Percentiles rank a stretch among this genome's conserved stretches.
These are phyloP conservation scores for Coriolopsis trogii DNA, from an alignment of 1,284 basidiomycete genomes.

Conservation along the genomic window DNA sequence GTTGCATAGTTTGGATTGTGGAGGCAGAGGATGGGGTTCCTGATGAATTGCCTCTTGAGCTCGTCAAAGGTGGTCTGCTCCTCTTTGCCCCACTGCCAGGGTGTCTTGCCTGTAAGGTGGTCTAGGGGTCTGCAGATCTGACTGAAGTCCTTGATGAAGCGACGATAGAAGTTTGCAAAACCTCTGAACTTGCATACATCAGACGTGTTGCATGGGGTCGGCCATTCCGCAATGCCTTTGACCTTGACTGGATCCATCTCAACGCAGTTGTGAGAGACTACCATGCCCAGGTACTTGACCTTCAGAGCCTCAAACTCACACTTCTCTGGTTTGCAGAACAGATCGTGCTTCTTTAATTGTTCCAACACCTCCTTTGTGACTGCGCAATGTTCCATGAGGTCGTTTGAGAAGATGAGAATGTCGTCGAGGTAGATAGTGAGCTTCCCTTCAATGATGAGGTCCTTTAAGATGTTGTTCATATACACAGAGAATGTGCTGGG, in stretches of 20 bases:
- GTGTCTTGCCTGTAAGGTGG: constrained; percentile 21
- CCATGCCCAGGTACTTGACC: constrained; percentile 18
- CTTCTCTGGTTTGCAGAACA: constrained; percentile 28
- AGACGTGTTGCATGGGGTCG: constrained; percentile 14
- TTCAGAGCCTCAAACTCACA: constrained; percentile 33
- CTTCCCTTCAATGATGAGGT: constrained; percentile 18
- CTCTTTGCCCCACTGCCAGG: constrained; percentile 5
- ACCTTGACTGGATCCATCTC: background rate
- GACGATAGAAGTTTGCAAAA: constrained; percentile 38
- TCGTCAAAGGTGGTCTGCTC: background rate
- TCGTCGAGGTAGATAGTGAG: constrained; percentile 31
- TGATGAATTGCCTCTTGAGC: too few species aligned
- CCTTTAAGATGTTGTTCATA: constrained; percentile 28
- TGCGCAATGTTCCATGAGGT: constrained; percentile 10
- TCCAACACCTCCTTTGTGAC: constrained; percentile 34
- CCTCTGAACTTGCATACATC: constrained; percentile 28
- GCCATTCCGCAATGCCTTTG: background rate
- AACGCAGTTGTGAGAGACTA: background rate
- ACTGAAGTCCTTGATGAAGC: constrained; percentile 44
- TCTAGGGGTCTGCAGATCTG: constrained; percentile 35
- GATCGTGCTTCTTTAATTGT: constrained; percentile 27
- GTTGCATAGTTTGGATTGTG: too few species aligned
- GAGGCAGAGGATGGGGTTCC: too few species aligned
- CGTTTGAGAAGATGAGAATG: constrained; percentile 27
- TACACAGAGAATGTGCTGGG: constrained; percentile 32